Evolutionary conservation across 768 basidiomycete species (phyloP), one percentile per base, ranked within the genome.

Genomic region (Tricholoma sp.): DNA sequence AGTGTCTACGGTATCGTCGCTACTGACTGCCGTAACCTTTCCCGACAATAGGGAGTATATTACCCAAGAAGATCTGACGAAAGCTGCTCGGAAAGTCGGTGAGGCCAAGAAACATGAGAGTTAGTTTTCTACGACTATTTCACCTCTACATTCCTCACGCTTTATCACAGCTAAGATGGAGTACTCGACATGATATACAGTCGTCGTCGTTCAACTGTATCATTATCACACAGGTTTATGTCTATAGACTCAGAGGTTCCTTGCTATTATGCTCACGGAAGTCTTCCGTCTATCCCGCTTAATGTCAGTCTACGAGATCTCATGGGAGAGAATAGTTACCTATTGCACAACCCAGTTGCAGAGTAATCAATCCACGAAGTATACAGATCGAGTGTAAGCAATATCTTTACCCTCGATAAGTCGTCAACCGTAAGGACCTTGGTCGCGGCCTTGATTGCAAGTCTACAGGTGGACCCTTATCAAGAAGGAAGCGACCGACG

Each of bases 101-200:
- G 96, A 98, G 65, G 91, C 94, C 13, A 98, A 98, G 85, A 98
- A 98, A 71, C 95, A 97, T 65, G 94, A 98, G 76, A 91, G 91
- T 91, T 66, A 74, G 90, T 77, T 15, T n/a, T 42, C 17, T 18
- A 15, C 41, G 31, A 28, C 31, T 24, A 31, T 18, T 18, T 32
- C 17, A 11, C 33, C 32, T 50, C 2, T 15, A 7, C n/a, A 29
- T 57, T 51, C 3, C 53, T 20, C 50, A 53, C 53, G 42, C 7
- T 44, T 3, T 12, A 11, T 33, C 54, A 15, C 59, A 82, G 80
- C 80, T 62, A 82, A 80, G 71, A 75, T 82, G 72, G 80, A 82
- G 64, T 81, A 80, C 65, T 68, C 78, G 11, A 71, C 68, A 62
- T 79, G 42, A 52, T 57, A 58, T 61, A 57, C 60, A 58, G 58